Percentiles rank a stretch among this genome's conserved stretches.
phyloP scores from a whole-genome alignment of 768 basidiomycete species.

The Hypholoma fasciculare region DNA sequence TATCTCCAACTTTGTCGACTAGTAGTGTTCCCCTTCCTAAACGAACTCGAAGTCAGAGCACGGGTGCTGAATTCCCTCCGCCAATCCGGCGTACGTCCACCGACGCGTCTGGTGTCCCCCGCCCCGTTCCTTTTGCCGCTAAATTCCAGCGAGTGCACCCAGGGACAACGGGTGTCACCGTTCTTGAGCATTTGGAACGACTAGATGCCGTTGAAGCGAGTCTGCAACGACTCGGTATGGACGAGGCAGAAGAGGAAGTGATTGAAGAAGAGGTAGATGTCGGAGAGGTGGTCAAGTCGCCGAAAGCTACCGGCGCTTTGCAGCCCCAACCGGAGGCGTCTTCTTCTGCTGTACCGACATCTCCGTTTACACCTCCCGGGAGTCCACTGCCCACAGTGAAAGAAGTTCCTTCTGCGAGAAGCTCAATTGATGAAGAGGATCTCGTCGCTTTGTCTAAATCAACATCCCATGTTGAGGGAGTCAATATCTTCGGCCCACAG shows the following conservation, averaged over 20 bases:
- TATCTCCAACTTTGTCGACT: constrained; percentile 63
- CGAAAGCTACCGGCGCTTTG: background rate
- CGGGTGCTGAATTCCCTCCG: constrained; percentile 73
- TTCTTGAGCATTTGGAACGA: constrained; percentile 83
- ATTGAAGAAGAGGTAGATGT: constrained; percentile 66
- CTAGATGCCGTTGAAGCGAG: constrained; percentile 83
- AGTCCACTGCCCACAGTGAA: constrained; percentile 59
- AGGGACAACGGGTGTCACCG: constrained; percentile 83
- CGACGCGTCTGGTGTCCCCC: constrained; percentile 59
- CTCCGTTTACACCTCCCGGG: constrained; percentile 59
- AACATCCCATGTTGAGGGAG: constrained; percentile 65
- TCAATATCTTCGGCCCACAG: constrained; percentile 34
- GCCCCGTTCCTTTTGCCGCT: constrained; percentile 82
- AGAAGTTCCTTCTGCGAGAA: constrained; percentile 52
- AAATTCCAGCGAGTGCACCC: constrained; percentile 84
- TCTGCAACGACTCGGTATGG: constrained; percentile 68
- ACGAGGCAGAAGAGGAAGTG: constrained; percentile 43
- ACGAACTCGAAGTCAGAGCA: constrained; percentile 58
- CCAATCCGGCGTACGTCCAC: constrained; percentile 65
- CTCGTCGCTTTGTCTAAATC: constrained; percentile 76
- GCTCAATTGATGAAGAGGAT: constrained; percentile 69
- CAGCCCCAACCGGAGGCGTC: constrained; percentile 21
- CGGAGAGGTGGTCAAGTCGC: constrained; percentile 33
- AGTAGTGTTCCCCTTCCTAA: constrained; percentile 60
- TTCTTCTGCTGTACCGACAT: constrained; percentile 31